Evolutionary conservation across 2,329 filamentous ascomycete genomes (phyloP).

Genomic region (Monilinia fructigena): DNA sequence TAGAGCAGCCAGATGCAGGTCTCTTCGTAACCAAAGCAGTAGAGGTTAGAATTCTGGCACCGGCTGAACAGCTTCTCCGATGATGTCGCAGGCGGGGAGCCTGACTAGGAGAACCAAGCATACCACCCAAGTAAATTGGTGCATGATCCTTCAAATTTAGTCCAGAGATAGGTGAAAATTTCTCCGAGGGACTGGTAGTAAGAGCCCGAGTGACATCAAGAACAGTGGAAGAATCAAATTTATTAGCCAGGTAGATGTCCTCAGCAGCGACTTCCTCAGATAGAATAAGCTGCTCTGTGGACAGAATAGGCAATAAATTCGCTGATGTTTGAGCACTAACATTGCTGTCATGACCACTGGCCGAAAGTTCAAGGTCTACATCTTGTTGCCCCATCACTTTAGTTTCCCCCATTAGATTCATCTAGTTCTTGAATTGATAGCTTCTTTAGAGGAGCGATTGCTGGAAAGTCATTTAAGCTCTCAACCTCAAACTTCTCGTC

Average conservation of each 20-base stretch:
- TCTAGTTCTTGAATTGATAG: no score
- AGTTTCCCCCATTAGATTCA: no score
- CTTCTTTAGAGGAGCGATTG: not conserved
- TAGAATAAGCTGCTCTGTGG: not conserved
- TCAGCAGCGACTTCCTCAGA: not conserved
- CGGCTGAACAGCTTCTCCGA: slow-evolving; percentile 10
- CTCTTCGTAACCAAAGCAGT: not conserved
- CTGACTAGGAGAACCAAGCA: not conserved
- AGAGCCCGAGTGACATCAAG: not conserved
- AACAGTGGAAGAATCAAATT: not conserved
- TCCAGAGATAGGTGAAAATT: not conserved
- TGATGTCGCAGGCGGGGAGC: no score
- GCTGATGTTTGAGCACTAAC: not conserved
- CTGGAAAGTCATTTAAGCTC: not conserved
- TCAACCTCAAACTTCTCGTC: not conserved
- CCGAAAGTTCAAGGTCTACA: not conserved
- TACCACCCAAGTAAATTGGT: not conserved
- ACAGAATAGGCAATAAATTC: not conserved
- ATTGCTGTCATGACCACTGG: no score
- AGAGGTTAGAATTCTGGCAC: not conserved
- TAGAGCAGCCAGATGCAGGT: not conserved
- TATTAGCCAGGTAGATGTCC: not conserved
- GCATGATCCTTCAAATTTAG: not conserved
- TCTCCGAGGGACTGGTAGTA: not conserved
- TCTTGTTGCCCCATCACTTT: not conserved